Base-by-base conservation (phyloP, 1,139 yeast genomes). In the Barnettozyma hawaiiensis region DNA sequence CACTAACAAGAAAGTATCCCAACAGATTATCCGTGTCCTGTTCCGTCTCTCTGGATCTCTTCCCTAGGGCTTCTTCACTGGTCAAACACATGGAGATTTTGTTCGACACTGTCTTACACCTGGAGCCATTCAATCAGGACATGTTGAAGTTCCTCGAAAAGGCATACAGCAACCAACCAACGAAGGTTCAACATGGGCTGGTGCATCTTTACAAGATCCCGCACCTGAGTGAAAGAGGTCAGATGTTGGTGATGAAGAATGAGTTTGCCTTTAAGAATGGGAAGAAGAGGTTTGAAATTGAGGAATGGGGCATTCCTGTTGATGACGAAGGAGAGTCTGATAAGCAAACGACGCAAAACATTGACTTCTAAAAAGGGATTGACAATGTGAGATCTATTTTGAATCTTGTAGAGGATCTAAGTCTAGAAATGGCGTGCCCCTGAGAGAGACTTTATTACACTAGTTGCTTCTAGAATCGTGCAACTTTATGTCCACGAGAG, bases 301-400 rank as follows among this genome's bases (percentile, higher is more conserved):
- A 85, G 51, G 86, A 81, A 57, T 90, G 96, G 95, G 86, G 95
- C 20, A 92, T 92, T 37, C 97, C 98, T 0, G 95, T 92, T 2
- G 97, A 74, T 29, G 82, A 73, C 15, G 73, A 67, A 27, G 75
- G 51, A 6, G 58, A 51, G 12, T 32, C 27, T 11, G 47, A 48
- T 27, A 49, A 47, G 31, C 55, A 54, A 35, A 54, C 57, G 2
- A 53, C 55, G 2, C 53, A 52, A 32, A 51, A 47, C 26, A 49
- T 54, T 20, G 57, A 54, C n/a, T 53, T 52, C 38, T 54, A 38
- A 41, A n/a, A n/a, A n/a, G 27, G 23, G 21, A 18, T 16, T 31
- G 21, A 11, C 15, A 26, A 15, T 16, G 16, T 18, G 21, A 29
- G 21, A 29, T 18, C 32, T 29, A n/a, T n/a, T n/a, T n/a, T n/a